Base-by-base conservation (phyloP, 441 rosid species). In the Euphorbia celastroides region DNA sequence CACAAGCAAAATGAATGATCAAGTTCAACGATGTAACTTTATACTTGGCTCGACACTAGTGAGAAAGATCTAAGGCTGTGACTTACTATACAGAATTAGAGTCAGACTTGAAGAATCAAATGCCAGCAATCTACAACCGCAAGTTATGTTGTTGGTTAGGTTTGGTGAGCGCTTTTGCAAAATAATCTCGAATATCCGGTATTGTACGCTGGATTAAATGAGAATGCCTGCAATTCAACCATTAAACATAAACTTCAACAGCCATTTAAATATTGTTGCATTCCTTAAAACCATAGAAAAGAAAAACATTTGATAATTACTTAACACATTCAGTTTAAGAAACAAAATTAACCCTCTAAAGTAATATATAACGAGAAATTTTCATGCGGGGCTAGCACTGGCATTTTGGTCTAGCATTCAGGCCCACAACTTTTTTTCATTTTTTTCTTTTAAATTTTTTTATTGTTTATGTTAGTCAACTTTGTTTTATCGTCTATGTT, bases 121-220 rank as follows among this genome's bases (percentile, higher is more conserved):
- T 54, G 64, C 60, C 71, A 61, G 63, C 68, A 72, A 51, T 78
- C 85, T 87, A 87, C 73, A 78, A 73, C 82, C 84, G 86, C 81
- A 67, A 67, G 77, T 82, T 77, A 79, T 79, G 82, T 54, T 79
- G 80, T 54, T 79, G 80, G 79, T 85, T 83, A 78, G 87, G 79
- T 83, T 82, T 91, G 57, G 88, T 76, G 66, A 88, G 83, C 66
- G 88, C 90, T 78, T 84, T 89, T 44, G 82, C 78, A 71, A 93
- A 94, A 78, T 92, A 92, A 80, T 75, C 78, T 57, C 83, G 85
- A 66, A 92, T 92, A 82, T 94, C 97, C 0, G 96, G 99, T 66
- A 88, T 65, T 58, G 87, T 91, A 11, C 88, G 76, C 80, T 84
- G 88, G 79, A 91, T 84, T 77, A 93, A 79, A 72, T 88, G 85